phyloP scores from a whole-genome alignment of 495 filamentous ascomycete genomes.

The Talaromyces thailandensis region DNA sequence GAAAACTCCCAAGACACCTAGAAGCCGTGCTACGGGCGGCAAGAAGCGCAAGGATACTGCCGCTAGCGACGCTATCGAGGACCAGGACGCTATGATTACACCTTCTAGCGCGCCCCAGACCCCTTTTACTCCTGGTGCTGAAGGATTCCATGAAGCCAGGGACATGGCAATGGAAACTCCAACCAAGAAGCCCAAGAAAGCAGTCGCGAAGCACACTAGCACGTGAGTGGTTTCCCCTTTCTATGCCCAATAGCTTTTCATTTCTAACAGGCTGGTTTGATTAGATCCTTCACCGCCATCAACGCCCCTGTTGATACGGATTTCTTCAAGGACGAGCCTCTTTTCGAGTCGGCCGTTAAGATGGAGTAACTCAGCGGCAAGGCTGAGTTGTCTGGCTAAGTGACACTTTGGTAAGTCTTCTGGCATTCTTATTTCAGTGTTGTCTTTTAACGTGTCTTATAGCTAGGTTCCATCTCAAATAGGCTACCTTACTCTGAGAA shows the following conservation, averaged over 20 bases:
- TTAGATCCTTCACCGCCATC: not conserved
- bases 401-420: not conserved
- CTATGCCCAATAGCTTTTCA: not conserved
- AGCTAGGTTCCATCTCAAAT: not conserved
- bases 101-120: not conserved
- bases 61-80: not conserved
- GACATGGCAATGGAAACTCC: not conserved
- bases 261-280: not conserved
- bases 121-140: not conserved
- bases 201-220: slow-evolving; percentile 9
- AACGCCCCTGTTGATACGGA: not conserved
- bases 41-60: slow-evolving; percentile 16
- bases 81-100: not conserved
- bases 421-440: not conserved
- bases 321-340: not conserved
- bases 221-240: not conserved
- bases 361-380: not conserved
- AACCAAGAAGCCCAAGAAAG: not conserved
- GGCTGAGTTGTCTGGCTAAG: too few species aligned
- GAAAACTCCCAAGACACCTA: not conserved
- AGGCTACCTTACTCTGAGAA: too few species aligned
- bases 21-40: slow-evolving; percentile 7
- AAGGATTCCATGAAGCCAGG: not conserved
- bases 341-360: not conserved
- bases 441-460: not conserved